A percentile compares a stretch with the other conserved stretches of the same genome.
phyloP scores from a whole-genome alignment of 371 early-diverging fungal species.

The Lichtheimia corymbifera region DNA sequence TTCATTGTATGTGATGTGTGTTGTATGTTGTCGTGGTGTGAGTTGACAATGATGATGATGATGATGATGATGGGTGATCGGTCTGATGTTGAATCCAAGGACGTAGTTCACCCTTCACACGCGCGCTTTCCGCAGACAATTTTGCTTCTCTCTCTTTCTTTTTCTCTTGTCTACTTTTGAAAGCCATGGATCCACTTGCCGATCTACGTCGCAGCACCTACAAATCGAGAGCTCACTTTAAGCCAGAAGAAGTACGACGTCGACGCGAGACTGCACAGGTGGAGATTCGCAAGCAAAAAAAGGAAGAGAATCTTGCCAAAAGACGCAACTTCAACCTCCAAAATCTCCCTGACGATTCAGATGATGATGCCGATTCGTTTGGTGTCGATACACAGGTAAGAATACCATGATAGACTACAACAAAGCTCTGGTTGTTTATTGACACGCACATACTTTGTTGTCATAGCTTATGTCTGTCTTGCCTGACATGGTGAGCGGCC shows the following conservation, averaged over 20 bases:
- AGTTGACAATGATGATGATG: too few relatives aligned
- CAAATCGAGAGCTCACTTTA: slow-evolving; percentile 83
- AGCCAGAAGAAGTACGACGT: slow-evolving; percentile 88
- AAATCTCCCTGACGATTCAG: slow-evolving; percentile 54
- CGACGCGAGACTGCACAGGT: slow-evolving; percentile 90
- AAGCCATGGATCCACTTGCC: slow-evolving; percentile 16
- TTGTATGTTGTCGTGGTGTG: too few relatives aligned
- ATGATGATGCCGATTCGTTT: slow-evolving; percentile 80
- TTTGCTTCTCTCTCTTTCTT: neutral
- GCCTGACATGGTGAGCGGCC: slow-evolving; percentile 36
- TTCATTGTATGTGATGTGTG: too few relatives aligned
- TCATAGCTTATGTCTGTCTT: slow-evolving; percentile 62
- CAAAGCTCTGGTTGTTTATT: neutral
- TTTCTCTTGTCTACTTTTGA: neutral
- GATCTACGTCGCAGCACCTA: slow-evolving; percentile 38
- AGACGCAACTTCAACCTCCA: slow-evolving; percentile 79
- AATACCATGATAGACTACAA: neutral
- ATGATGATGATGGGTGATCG: too few relatives aligned
- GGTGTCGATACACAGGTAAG: slow-evolving; percentile 23
- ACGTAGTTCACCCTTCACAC: too few relatives aligned
- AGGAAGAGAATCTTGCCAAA: slow-evolving; percentile 93
- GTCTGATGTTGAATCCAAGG: too few relatives aligned
- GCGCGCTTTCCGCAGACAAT: neutral
- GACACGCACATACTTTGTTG: neutral
- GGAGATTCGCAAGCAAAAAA: slow-evolving; percentile 94